Evolutionary conservation across 495 filamentous ascomycete genomes (phyloP).

Genomic region (Penicillium daleae): DNA sequence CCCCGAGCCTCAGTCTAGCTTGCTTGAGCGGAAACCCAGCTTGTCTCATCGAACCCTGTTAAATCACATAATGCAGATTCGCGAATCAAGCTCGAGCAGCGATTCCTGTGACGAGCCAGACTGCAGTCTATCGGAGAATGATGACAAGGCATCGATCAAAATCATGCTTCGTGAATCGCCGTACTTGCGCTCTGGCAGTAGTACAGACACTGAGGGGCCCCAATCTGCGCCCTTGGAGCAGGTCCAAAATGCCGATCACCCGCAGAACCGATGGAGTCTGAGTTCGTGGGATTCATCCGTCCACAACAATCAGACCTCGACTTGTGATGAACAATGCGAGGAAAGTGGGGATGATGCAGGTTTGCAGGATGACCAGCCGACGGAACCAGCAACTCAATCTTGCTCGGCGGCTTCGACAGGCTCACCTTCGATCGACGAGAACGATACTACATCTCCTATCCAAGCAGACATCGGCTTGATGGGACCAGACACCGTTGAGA

Average conservation of each 20-base stretch:
- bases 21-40: conserved; percentile 40
- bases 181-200: conserved; percentile 39
- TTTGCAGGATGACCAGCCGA: conserved; percentile 28
- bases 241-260: conserved; percentile 23
- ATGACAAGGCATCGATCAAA: conserved; percentile 62
- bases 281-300: conserved; percentile 58
- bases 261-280: conserved; percentile 52
- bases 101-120: conserved; percentile 57
- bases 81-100: conserved; percentile 49
- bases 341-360: conserved; percentile 35
- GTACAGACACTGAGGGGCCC: conserved; percentile 37
- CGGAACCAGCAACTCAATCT: conserved; percentile 35
- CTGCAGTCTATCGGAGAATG: conserved; percentile 53
- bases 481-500: conserved; percentile 25
- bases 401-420: conserved; percentile 41
- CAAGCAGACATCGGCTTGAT: conserved; percentile 25
- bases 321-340: conserved; percentile 42
- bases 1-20: conserved; percentile 67
- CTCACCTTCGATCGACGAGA: conserved; percentile 32
- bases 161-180: conserved; percentile 60
- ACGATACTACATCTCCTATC: conserved; percentile 20
- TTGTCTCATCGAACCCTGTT: conserved; percentile 51
- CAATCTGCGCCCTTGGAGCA: conserved; percentile 27
- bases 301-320: conserved; percentile 45
- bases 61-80: conserved; percentile 56